These are phyloP conservation scores for Stemphylium vesicarium DNA, from an alignment of 2,329 filamentous ascomycete species.

Conservation along the genomic window DNA sequence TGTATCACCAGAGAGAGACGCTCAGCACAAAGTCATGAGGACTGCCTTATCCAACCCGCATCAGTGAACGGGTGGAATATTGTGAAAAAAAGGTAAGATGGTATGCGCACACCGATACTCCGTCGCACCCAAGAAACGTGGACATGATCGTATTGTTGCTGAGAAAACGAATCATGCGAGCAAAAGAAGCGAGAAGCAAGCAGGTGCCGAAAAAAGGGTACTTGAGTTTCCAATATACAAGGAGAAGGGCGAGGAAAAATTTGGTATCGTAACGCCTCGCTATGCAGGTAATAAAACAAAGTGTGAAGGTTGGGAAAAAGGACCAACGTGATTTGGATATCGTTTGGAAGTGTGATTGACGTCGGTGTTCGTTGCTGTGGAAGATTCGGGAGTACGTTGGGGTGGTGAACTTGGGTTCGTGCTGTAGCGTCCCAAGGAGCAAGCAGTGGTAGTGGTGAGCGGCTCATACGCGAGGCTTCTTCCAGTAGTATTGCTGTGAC, in stretches of 20 bases:
- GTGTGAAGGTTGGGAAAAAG: slow-evolving; percentile 1
- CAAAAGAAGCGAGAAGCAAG: not conserved
- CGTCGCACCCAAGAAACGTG: not conserved
- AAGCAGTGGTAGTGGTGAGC: not conserved
- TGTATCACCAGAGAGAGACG: too few relatives aligned
- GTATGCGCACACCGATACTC: not conserved
- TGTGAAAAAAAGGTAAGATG: not conserved
- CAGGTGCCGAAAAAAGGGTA: not conserved
- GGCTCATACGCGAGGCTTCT: slow-evolving; percentile 58
- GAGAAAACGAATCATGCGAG: not conserved
- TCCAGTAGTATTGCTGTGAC: slow-evolving; percentile 73
- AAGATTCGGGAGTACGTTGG: not conserved
- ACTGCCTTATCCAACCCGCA: too few relatives aligned
- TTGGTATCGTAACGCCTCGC: slow-evolving; percentile 49
- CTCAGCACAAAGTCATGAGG: too few relatives aligned
- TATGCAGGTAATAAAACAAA: slow-evolving; percentile 38
- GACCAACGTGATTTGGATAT: not conserved
- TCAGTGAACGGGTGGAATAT: not conserved
- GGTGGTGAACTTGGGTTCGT: not conserved
- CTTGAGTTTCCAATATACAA: not conserved
- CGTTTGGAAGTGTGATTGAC: not conserved
- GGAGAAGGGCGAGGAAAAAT: slow-evolving; percentile 12
- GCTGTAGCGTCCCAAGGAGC: not conserved
- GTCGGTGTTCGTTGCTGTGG: not conserved
- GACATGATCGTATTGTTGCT: not conserved